Evolutionary conservation across 768 basidiomycete species (phyloP), one percentile per base, ranked within the genome.

Genomic region (Podaxis carcinomalis): DNA sequence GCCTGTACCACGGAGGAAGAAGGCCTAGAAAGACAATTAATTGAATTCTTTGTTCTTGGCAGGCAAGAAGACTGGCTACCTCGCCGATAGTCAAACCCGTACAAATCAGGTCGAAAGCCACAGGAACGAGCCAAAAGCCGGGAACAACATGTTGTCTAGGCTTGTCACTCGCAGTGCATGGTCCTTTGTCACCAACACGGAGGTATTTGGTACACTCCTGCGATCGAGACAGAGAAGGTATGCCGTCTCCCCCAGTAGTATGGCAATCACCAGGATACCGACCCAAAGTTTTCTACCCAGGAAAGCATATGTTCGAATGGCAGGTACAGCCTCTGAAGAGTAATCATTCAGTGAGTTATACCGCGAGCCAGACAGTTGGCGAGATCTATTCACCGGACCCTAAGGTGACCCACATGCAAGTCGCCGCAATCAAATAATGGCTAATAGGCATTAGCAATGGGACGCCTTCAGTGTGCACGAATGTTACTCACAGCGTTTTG

Each of bases 101-200:
- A 35, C 64, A 65, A 51, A 63, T 58, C 14, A 65, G 56, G 39
- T 63, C 64, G 49, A 63, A 63, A 11, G 49, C 59, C 19, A 63
- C 64, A 5, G 64, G 64, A 14, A 62, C 64, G 10, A 65, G 57
- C 64, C 64, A 65, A 50, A 63, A 65, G 5, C 64, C 64, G 39
- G 62, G 63, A 47, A 65, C 62, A 19, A 65, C 55, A 54, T 65
- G 64, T 27, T 62, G 28, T 57, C 64, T 62, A 14, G 64, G 64
- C 51, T 60, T 60, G 44, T 65, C 64, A 47, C 62, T 63, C 4
- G 64, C 61, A 2, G 64, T 65, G 35, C 62, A 65, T 11, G 64
- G 64, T 9, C 64, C 61, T 14, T 27, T 51, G 47, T 58, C 58
- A 5, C 53, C 61, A 35, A 65, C 13, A 59, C 21, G 57, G 62